Percentiles rank a stretch among this genome's conserved stretches.
Evolutionary conservation across 2,329 filamentous ascomycete species (phyloP).

Genomic region (Fusarium sp.): DNA sequence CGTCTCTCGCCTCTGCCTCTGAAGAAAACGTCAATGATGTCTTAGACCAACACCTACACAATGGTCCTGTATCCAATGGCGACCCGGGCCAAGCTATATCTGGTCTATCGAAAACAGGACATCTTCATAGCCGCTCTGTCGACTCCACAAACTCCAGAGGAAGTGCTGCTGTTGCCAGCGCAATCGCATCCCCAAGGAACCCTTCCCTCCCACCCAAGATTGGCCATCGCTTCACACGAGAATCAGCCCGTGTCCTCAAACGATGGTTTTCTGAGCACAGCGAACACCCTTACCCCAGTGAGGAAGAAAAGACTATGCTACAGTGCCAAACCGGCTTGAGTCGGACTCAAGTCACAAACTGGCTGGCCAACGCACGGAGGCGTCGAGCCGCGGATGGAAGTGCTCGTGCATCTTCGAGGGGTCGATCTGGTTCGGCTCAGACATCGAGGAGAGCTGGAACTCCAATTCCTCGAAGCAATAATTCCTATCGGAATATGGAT

Average conservation of each 20-base stretch:
- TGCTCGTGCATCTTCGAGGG: background rate
- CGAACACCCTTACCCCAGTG: conserved; percentile 84
- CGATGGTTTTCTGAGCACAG: conserved; percentile 82
- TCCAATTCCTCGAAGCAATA: conserved; percentile 50
- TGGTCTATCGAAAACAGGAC: background rate
- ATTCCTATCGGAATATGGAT: conserved; percentile 27
- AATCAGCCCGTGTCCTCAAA: conserved; percentile 66
- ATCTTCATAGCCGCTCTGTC: background rate
- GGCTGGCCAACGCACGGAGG: conserved; percentile 87
- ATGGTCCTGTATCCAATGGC: background rate
- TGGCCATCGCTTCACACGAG: conserved; percentile 27
- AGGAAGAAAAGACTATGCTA: conserved; percentile 81
- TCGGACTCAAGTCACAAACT: conserved; percentile 84
- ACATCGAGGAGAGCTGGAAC: conserved; percentile 66
- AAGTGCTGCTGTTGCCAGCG: background rate
- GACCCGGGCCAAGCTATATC: no score
- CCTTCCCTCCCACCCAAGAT: conserved; percentile 20
- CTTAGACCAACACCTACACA: background rate
- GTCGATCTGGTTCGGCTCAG: background rate
- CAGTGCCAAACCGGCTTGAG: conserved; percentile 80
- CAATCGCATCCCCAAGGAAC: background rate
- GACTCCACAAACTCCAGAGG: background rate
- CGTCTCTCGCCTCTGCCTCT: background rate
- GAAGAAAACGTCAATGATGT: background rate
- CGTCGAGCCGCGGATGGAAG: conserved; percentile 72